Percentiles rank a stretch among this genome's conserved stretches.
phyloP scores from a whole-genome alignment of 345 rosid genomes.

The Acer negundo region DNA sequence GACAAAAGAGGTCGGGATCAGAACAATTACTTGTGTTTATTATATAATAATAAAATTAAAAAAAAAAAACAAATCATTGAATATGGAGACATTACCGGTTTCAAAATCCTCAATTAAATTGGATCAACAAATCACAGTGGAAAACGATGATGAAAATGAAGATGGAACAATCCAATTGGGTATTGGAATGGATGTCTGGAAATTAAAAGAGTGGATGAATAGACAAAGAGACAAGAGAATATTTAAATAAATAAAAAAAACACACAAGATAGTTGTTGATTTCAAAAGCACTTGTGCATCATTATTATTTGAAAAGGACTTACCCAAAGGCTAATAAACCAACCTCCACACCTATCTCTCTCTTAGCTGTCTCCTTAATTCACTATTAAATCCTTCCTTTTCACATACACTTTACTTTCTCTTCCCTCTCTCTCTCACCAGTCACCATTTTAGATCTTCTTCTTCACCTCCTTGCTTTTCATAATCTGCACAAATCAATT shows the following conservation, averaged over 20 bases:
- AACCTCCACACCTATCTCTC: slow-evolving; percentile 4
- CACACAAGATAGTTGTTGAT: slow-evolving; percentile 8
- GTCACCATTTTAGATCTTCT: background rate
- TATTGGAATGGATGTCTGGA: slow-evolving; percentile 43
- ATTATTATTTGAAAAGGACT: slow-evolving; percentile 56
- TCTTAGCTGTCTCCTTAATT: slow-evolving; percentile 28
- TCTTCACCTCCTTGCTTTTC: too few species aligned
- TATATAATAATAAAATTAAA: too few species aligned
- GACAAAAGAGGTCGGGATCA: slow-evolving; percentile 59
- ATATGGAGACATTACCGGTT: slow-evolving; percentile 24
- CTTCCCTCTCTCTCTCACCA: background rate
- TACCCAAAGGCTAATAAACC: slow-evolving; percentile 27
- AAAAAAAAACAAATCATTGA: too few species aligned
- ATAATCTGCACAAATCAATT: background rate
- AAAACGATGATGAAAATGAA: slow-evolving; percentile 12
- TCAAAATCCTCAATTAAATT: slow-evolving; percentile 19
- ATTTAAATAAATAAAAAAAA: background rate
- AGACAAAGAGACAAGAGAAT: slow-evolving; percentile 41
- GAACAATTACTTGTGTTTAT: background rate
- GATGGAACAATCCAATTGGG: slow-evolving; percentile 45
- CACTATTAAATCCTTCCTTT: too few species aligned
- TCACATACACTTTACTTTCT: background rate
- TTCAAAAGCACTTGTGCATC: slow-evolving; percentile 27
- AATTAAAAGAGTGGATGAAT: slow-evolving; percentile 45
- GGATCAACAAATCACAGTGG: slow-evolving; percentile 9